Conservation (phyloP, 305 asterid genomes). For the Solanum hybrid region DNA sequence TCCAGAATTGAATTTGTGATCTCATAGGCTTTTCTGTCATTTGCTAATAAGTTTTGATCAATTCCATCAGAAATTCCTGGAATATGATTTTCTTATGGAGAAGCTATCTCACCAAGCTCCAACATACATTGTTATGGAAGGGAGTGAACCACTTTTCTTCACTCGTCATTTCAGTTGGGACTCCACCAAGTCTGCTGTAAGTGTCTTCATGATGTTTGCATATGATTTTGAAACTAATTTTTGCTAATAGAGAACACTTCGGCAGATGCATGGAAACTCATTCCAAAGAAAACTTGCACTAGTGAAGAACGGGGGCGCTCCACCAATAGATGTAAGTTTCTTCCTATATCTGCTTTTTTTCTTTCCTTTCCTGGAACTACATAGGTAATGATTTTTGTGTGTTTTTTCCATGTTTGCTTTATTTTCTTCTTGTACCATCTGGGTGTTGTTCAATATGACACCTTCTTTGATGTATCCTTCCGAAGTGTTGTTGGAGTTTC, state of each 20-base stretch:
- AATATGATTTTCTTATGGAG: slow-evolving; percentile 74
- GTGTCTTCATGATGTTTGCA: slow-evolving; percentile 14
- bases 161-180: slow-evolving; percentile 92
- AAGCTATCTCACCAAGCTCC: slow-evolving; percentile 67
- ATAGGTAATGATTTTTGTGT: background rate
- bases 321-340: slow-evolving; percentile 56
- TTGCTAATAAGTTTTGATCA: background rate
- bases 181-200: slow-evolving; percentile 63
- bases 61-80: slow-evolving; percentile 64
- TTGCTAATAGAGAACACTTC: slow-evolving; percentile 11
- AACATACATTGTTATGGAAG: slow-evolving; percentile 64
- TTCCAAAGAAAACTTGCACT: slow-evolving; percentile 84
- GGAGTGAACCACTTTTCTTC: slow-evolving; percentile 78
- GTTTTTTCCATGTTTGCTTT: background rate
- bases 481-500: background rate
- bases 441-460: background rate
- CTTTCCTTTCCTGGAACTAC: background rate
- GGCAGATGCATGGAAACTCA: slow-evolving; percentile 92
- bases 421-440: background rate
- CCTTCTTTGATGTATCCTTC: background rate
- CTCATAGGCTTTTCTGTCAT: background rate
- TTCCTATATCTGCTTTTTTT: background rate
- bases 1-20: background rate
- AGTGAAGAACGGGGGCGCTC: slow-evolving; percentile 60
- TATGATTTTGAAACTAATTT: background rate